phyloP scores from a whole-genome alignment of 768 basidiomycete genomes.

The Kwoniella sp. region DNA sequence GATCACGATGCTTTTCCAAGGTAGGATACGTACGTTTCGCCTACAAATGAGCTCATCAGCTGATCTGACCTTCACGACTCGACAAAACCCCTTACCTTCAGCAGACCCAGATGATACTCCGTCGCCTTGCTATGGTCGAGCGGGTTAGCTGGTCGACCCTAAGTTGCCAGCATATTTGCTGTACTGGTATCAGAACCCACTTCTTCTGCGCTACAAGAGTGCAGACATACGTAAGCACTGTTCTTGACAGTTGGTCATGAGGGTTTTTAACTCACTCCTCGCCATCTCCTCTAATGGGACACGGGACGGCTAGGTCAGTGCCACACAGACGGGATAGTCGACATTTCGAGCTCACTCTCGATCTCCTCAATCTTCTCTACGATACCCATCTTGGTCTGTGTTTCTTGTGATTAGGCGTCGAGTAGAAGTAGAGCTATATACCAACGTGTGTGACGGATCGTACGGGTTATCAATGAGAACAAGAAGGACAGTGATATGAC shows the following conservation, averaged over 20 bases:
- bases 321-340: neutral
- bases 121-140: conserved; percentile 58
- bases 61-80: neutral
- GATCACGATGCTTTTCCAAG: too few relatives aligned
- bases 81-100: conserved; percentile 25
- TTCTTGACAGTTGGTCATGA: too few relatives aligned
- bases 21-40: conserved; percentile 30
- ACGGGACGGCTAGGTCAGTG: neutral
- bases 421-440: too few relatives aligned
- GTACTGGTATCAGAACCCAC: too few relatives aligned
- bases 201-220: conserved; percentile 77
- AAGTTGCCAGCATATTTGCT: neutral
- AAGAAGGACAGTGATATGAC: too few relatives aligned
- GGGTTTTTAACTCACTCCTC: conserved; percentile 69
- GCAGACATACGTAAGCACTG: neutral
- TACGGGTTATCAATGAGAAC: too few relatives aligned
- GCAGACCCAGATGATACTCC: conserved; percentile 77
- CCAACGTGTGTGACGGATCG: too few relatives aligned
- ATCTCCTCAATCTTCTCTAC: conserved; percentile 98
- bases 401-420: too few relatives aligned
- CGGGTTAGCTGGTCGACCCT: conserved; percentile 5
- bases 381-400: conserved; percentile 69
- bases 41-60: conserved; percentile 4
- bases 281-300: conserved; percentile 84
- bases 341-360: conserved; percentile 63